Base-by-base conservation (phyloP, 805 yeast genomes). In the Jamesozyma rosinii region DNA sequence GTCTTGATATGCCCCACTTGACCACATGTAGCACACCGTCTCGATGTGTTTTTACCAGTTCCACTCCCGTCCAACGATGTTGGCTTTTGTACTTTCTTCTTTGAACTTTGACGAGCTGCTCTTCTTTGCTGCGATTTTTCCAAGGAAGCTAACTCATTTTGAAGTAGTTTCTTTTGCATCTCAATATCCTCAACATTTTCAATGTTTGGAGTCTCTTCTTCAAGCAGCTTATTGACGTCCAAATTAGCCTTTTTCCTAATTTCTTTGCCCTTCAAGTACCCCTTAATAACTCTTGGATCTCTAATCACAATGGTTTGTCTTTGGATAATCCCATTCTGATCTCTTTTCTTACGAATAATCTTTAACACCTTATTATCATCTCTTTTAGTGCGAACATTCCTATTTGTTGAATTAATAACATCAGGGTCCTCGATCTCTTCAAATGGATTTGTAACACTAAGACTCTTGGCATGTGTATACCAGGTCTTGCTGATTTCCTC, bases 11-110 rank as follows among this genome's bases (percentile, higher is more conserved):
- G 98, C 0, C 97, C 98, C 49, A 84, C 73, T 11, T 90, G 92
- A 19, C 97, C 97, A 71, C 98, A 90, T 0, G 92, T 82, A 3
- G 94, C 89, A 66, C 98, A 90, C 57, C 86, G 77, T 59, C 98
- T 71, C 8, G 83, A 81, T 0, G 71, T 66, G 39, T 66, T 64
- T 43, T 64, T 67, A 1, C 62, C 58, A 18, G 29, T 24, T 24
- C 52, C 56, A 26, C 42, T 35, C 17, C 61, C 64, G 46, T 33
- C 44, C n/a, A 55, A 43, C 48, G 42, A 37, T 5, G 35, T 31
- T 49, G 33, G 4, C n/a, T 22, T 32, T 15, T 13, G 24, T n/a
- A 15, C 14, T 14, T 59, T 52, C 40, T 69, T 69, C 64, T 76
- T 63, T 55, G 66, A 67, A 34, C 76, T 72, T 58, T 76, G 69